Percentiles rank a stretch among this genome's conserved stretches.
Evolutionary conservation across 306 rosid genomes (phyloP).

Genomic region (Oxytropis ochrocephala): DNA sequence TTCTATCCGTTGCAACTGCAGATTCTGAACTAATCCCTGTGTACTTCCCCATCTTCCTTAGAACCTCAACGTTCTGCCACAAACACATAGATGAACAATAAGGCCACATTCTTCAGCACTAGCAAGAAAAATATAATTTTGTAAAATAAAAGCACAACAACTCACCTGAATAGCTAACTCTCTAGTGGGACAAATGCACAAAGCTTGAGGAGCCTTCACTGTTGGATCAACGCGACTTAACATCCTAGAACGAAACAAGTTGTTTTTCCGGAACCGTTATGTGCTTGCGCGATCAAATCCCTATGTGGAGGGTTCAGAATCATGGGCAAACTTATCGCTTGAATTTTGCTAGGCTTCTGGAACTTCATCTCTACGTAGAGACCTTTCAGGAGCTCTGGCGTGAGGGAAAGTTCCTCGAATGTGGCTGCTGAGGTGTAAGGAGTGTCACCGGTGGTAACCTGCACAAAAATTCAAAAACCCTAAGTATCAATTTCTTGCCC

Average conservation of each 20-base stretch:
- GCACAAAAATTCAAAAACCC: conserved; percentile 1
- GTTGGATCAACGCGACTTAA: conserved; percentile 80
- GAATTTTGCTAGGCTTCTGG: conserved; percentile 83
- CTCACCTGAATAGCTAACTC: conserved; percentile 83
- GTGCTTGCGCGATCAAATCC: conserved; percentile 90
- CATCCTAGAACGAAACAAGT: conserved; percentile 94
- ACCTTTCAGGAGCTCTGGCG: conserved; percentile 71
- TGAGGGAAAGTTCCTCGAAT: conserved; percentile 61
- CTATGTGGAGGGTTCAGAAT: conserved; percentile 66
- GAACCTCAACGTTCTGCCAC: conserved; percentile 72
- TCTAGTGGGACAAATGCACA: conserved; percentile 85
- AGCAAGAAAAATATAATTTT: not conserved
- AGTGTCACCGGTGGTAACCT: conserved; percentile 70
- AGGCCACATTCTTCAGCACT: not conserved
- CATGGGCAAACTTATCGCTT: conserved; percentile 85
- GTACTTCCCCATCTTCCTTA: conserved; percentile 76
- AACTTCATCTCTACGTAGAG: conserved; percentile 80
- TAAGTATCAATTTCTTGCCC: not conserved
- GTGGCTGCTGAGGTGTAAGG: conserved; percentile 71
- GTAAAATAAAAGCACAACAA: not conserved
- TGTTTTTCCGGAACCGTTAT: conserved; percentile 92
- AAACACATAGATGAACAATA: not conserved
- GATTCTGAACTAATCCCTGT: conserved; percentile 66
- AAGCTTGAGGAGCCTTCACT: conserved; percentile 72
- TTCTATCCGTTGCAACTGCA: conserved; percentile 58